These are phyloP conservation scores for Prunus salicina DNA, from an alignment of 306 rosid genomes.

Conservation along the genomic window DNA sequence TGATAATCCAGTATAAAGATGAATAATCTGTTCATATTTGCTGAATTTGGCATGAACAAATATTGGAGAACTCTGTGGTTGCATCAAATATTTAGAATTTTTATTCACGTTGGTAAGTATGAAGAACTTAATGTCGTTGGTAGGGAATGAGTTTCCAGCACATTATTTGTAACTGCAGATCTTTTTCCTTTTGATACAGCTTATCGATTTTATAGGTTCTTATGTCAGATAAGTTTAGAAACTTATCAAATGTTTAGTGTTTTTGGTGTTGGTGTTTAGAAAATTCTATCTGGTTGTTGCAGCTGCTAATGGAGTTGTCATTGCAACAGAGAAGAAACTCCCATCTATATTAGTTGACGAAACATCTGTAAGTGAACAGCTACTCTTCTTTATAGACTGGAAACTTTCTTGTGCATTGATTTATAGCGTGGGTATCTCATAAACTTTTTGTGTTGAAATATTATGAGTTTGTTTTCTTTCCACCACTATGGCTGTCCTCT, in stretches of 20 bases:
- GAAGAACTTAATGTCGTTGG: neutral
- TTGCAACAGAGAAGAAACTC: constrained; percentile 78
- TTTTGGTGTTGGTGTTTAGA: neutral
- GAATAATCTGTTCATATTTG: neutral
- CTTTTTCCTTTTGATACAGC: neutral
- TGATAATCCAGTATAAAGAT: neutral
- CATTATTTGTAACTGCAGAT: neutral
- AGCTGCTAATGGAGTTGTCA: constrained; percentile 82
- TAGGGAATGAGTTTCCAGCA: neutral
- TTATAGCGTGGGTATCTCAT: neutral
- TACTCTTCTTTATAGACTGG: neutral
- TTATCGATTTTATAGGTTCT: neutral
- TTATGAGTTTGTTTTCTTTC: neutral
- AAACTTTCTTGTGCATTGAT: neutral
- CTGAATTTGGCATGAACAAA: neutral
- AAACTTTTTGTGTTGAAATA: neutral
- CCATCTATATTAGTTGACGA: constrained; percentile 85
- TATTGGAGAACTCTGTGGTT: neutral
- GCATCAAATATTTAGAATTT: neutral
- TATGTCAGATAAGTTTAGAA: neutral
- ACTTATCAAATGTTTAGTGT: neutral
- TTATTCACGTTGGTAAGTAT: neutral
- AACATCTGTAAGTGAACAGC: constrained; percentile 55
- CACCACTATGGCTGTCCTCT: neutral
- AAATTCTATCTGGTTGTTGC: constrained; percentile 29